phyloP scores from a whole-genome alignment of 192 early-diverging fungal species.

The Pecoramyces ruminantium region DNA sequence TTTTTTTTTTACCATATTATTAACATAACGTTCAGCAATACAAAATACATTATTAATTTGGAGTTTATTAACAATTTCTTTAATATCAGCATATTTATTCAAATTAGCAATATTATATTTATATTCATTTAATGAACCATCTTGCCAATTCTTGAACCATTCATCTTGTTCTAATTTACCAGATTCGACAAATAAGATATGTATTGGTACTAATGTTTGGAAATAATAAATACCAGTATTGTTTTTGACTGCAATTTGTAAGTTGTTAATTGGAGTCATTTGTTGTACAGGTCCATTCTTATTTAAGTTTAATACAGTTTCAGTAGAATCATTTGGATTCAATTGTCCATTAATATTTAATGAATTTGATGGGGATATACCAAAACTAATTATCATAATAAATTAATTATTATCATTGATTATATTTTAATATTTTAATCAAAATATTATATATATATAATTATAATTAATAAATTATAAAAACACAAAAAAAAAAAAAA shows the following conservation, averaged over 20 bases:
- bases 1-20: constrained; percentile 14
- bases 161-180: constrained; percentile 21
- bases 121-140: constrained; percentile 1
- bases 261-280: constrained; percentile 18
- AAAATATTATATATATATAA: too few relatives aligned
- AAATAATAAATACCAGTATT: constrained; percentile 30
- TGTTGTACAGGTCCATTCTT: constrained; percentile 7
- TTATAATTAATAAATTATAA: too few relatives aligned
- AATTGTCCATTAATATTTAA: constrained; percentile 16
- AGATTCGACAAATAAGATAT: constrained; percentile 30
- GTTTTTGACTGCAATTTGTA: constrained; percentile 38
- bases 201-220: constrained; percentile 25
- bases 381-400: constrained; percentile 17
- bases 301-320: constrained; percentile 6
- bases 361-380: constrained; percentile 17
- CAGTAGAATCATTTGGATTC: constrained; percentile 5
- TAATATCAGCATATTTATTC: constrained; percentile 17
- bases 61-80: constrained; percentile 31
- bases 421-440: too few relatives aligned
- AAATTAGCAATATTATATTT: constrained; percentile 11
- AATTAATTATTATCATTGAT: too few relatives aligned
- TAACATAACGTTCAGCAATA: constrained; percentile 38
- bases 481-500: neutral
- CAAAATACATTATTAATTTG: constrained; percentile 41
- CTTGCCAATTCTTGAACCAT: constrained; percentile 36